Conservation (phyloP, 1,139 yeast species). For the Taphrina communis region DNA sequence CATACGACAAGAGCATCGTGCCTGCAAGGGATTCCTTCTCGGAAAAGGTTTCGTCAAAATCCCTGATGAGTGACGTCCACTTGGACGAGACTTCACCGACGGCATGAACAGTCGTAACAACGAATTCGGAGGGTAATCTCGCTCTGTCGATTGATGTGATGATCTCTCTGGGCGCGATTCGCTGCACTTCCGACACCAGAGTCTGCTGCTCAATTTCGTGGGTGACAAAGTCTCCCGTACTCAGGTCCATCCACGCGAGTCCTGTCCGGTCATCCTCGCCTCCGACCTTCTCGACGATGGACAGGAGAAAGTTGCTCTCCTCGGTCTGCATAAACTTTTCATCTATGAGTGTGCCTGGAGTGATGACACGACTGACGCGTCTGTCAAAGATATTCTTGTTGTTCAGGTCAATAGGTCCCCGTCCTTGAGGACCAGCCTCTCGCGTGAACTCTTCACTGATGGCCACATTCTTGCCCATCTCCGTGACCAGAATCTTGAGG, state of each 20-base stretch:
- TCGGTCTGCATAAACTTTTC: slow-evolving; percentile 79
- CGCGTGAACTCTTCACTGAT: slow-evolving; percentile 61
- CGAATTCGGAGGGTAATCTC: slow-evolving; percentile 17
- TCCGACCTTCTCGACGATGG: slow-evolving; percentile 65
- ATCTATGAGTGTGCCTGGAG: slow-evolving; percentile 92
- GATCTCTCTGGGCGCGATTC: slow-evolving; percentile 73
- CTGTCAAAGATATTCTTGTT: slow-evolving; percentile 57
- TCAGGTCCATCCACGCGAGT: slow-evolving; percentile 85
- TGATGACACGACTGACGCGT: slow-evolving; percentile 75
- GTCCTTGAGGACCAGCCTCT: slow-evolving; percentile 49
- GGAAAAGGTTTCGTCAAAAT: slow-evolving; percentile 13
- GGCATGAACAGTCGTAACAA: slow-evolving; percentile 16
- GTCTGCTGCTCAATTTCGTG: slow-evolving; percentile 65
- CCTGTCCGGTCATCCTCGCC: slow-evolving; percentile 54
- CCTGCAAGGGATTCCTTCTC: slow-evolving; percentile 55
- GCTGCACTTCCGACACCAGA: slow-evolving; percentile 65
- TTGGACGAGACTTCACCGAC: neutral
- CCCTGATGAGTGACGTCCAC: slow-evolving; percentile 27
- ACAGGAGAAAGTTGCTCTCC: slow-evolving; percentile 71
- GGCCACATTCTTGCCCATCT: slow-evolving; percentile 72
- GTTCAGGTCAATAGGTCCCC: slow-evolving; percentile 23
- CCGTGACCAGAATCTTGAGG: slow-evolving; percentile 73
- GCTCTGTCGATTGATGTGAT: slow-evolving; percentile 53
- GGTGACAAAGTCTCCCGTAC: slow-evolving; percentile 77
- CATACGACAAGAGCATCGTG: slow-evolving; percentile 62